These are phyloP conservation scores for Phytophthora syringae DNA, from an alignment of 352 stramenopile genomes.

Conservation along the genomic window DNA sequence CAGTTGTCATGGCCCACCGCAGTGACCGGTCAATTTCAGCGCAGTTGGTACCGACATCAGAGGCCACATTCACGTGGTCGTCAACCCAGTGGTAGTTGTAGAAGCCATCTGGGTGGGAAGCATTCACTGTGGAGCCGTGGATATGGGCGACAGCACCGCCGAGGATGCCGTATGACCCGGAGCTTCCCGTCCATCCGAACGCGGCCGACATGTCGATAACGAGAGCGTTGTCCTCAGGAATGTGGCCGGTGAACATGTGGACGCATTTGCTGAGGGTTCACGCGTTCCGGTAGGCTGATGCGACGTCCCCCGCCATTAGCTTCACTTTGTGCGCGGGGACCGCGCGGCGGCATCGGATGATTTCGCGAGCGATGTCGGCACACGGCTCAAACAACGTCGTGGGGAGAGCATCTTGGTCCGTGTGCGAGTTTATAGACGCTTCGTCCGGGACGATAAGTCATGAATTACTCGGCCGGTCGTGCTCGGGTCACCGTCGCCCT, in stretches of 20 bases:
- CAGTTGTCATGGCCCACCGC: constrained; percentile 7
- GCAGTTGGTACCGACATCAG: not conserved
- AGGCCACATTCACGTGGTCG: constrained; percentile 20
- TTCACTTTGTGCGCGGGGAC: not conserved
- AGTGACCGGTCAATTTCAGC: constrained; percentile 7
- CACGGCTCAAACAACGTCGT: not conserved
- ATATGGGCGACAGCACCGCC: constrained; percentile 13
- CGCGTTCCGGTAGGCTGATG: constrained; percentile 14
- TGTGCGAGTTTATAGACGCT: not conserved
- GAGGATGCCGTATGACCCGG: constrained; percentile 7
- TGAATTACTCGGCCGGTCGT: constrained; percentile 17
- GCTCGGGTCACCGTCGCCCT: not conserved
- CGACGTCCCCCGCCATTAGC: constrained; percentile 12
- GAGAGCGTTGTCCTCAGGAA: not conserved
- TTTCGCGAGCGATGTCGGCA: not conserved
- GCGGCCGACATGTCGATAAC: constrained; percentile 20
- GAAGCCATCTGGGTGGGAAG: not conserved
- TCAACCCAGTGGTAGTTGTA: constrained; percentile 34
- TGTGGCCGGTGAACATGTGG: constrained; percentile 7
- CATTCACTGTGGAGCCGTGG: not conserved
- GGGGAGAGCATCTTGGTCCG: not conserved
- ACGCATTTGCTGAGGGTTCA: constrained; percentile 9
- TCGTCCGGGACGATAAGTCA: too few species aligned
- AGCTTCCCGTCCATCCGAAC: constrained; percentile 26
- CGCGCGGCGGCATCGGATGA: not conserved